phyloP scores from a whole-genome alignment of 1,139 yeast genomes.

The Pichia sp. region DNA sequence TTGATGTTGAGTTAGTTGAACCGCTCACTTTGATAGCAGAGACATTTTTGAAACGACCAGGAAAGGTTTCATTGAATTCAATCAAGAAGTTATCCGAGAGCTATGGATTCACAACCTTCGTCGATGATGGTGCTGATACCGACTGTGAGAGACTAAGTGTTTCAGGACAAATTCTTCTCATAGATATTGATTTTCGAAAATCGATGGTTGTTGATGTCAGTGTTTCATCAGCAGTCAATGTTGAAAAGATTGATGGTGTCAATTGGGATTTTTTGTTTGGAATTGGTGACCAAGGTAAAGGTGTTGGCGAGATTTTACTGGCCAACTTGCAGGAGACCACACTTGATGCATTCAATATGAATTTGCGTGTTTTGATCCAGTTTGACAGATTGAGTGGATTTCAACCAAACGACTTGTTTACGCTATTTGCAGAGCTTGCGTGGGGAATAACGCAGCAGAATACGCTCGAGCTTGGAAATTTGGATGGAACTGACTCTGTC shows the following conservation, averaged over 20 bases:
- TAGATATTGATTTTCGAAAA: slow-evolving; percentile 24
- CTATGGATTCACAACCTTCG: slow-evolving; percentile 28
- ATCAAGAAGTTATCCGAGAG: slow-evolving; percentile 26
- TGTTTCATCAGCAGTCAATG: background rate
- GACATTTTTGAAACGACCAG: slow-evolving; percentile 25
- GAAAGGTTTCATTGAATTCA: slow-evolving; percentile 23
- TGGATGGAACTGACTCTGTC: slow-evolving; percentile 13
- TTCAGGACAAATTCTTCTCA: slow-evolving; percentile 25
- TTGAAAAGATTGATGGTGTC: slow-evolving; percentile 16
- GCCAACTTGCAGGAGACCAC: slow-evolving; percentile 21
- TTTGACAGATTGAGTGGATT: slow-evolving; percentile 24
- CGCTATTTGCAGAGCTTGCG: slow-evolving; percentile 21
- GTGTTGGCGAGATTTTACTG: slow-evolving; percentile 19
- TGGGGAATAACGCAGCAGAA: slow-evolving; percentile 16
- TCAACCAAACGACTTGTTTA: slow-evolving; percentile 25
- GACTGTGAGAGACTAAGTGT: slow-evolving; percentile 4
- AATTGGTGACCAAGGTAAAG: slow-evolving; percentile 7
- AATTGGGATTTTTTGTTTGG: slow-evolving; percentile 21
- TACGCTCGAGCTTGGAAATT: slow-evolving; percentile 8
- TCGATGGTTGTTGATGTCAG: background rate
- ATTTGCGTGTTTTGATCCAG: slow-evolving; percentile 23
- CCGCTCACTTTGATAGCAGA: slow-evolving; percentile 25
- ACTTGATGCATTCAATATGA: slow-evolving; percentile 25
- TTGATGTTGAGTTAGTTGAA: slow-evolving; percentile 25
- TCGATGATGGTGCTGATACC: slow-evolving; percentile 13